Base-by-base conservation (phyloP, 2,329 filamentous ascomycete species). In the Neofusicoccum kwambonambiense region DNA sequence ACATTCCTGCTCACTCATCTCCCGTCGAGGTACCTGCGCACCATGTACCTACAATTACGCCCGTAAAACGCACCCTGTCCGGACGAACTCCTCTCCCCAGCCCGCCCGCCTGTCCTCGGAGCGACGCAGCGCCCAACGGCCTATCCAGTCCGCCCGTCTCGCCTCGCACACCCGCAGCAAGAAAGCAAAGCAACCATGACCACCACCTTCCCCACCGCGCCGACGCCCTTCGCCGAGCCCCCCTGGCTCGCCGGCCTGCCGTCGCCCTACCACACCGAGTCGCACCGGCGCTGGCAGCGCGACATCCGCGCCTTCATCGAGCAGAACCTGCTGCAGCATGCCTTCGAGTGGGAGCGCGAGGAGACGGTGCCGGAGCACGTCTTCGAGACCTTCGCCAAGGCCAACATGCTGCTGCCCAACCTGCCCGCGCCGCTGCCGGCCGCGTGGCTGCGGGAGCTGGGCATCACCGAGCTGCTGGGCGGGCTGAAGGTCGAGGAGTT, bases 401-500 rank as follows among this genome's bases (percentile, higher is more conserved):
- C 84, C 61, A 86, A 89, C 73, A 90, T 92, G 85, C 77, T 93
- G 19, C 76, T 92, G n/a, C 89, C 90, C 0, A 86, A 86, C 15
- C 80, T 93, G 34, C 88, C 89, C 0, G 84, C 89, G 0, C 90
- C 90, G 0, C 74, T 93, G 17, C 90, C 90, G 0, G 84, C 89
- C 0, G 82, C 83, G 56, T 89, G 89, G 86, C 78, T 92, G 66
- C 88, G 88, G 75, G 83, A 80, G 50, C 71, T 89, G 17, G 89
- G 87, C 0, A 87, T 92, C 51, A 78, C 87, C 65, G 84, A 90
- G 69, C 85, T 93, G 45, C 79, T 89, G 0, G 89, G 89, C 1
- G 84, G 84, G 0, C 75, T 89, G 1, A 87, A 86, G 68, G 85
- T 93, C 1, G 89, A 92, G 72, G 88, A 93, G 31, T 93, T 88